Evolutionary conservation across 352 stramenopile genomes (phyloP).

Genomic region (Pythium dissotocum): DNA sequence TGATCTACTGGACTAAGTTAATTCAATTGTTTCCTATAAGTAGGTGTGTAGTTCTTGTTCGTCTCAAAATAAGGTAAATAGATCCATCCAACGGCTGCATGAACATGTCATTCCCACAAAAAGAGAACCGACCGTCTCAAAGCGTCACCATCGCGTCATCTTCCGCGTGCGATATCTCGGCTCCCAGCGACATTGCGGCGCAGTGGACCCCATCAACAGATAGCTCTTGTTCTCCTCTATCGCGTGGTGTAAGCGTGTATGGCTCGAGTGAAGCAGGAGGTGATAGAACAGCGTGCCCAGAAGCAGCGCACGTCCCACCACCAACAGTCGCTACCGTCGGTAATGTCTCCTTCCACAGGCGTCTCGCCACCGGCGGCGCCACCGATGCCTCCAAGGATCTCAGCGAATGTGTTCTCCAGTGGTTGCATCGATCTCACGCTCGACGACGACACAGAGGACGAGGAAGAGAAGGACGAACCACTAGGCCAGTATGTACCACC

Average conservation of each 20-base stretch:
- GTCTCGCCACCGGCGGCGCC: neutral
- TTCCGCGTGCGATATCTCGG: neutral
- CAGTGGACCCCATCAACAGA: neutral
- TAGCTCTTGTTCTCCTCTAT: conserved; percentile 11
- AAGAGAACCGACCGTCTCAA: no score
- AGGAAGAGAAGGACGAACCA: conserved; percentile 42
- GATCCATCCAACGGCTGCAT: no score
- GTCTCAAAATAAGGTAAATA: no score
- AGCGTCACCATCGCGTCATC: no score
- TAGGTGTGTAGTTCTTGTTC: no score
- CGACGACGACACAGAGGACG: conserved; percentile 53
- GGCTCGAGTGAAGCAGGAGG: conserved; percentile 20
- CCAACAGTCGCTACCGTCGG: neutral
- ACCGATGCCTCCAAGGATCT: neutral
- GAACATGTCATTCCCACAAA: no score
- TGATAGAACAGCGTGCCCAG: conserved; percentile 11
- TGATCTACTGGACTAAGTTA: no score
- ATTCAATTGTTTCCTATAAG: no score
- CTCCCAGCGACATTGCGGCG: neutral
- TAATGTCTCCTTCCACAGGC: neutral
- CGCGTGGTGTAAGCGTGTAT: neutral
- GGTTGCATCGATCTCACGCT: conserved; percentile 55
- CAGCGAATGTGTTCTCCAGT: neutral
- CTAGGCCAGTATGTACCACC: neutral
- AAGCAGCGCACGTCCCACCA: neutral